A percentile compares a stretch with the other conserved stretches of the same genome.
phyloP scores from a whole-genome alignment of 1,284 basidiomycete species.

The Trichosporon sp. region DNA sequence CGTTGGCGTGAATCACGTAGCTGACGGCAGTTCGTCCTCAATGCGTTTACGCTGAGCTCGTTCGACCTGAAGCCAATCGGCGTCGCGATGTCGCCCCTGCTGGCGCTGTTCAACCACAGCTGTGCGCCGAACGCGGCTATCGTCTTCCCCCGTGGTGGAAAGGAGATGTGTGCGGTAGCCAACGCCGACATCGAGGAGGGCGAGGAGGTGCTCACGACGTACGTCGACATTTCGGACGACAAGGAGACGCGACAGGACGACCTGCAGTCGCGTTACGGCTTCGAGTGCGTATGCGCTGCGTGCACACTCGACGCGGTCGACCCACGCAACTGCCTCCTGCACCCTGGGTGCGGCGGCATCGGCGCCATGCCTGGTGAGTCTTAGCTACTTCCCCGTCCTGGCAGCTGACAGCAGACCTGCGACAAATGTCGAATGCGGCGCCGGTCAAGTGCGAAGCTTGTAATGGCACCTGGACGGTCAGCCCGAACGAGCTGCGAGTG shows the following conservation, averaged over 20 bases:
- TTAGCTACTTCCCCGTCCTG: background rate
- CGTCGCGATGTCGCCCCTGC: conserved; percentile 67
- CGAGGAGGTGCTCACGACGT: conserved; percentile 74
- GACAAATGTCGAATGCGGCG: background rate
- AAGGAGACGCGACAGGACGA: conserved; percentile 56
- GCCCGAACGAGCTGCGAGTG: conserved; percentile 55
- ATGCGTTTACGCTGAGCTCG: conserved; percentile 78
- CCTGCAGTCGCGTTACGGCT: conserved; percentile 71
- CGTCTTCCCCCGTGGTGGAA: conserved; percentile 64
- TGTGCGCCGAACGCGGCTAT: conserved; percentile 85
- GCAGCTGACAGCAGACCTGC: conserved; percentile 17
- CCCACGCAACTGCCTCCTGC: conserved; percentile 58
- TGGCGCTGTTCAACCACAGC: conserved; percentile 84
- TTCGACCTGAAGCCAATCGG: conserved; percentile 72
- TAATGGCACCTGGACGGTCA: conserved; percentile 54
- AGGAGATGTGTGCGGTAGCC: conserved; percentile 64
- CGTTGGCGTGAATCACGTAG: background rate
- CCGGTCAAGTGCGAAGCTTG: conserved; percentile 50
- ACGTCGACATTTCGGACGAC: conserved; percentile 77
- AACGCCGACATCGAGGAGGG: conserved; percentile 60
- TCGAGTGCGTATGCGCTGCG: conserved; percentile 66
- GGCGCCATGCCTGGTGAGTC: conserved; percentile 32
- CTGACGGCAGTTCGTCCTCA: conserved; percentile 67
- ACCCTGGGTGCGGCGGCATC: conserved; percentile 28
- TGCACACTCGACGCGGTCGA: conserved; percentile 58